phyloP scores from a whole-genome alignment of 805 yeast species.

The Teunomyces stri region DNA sequence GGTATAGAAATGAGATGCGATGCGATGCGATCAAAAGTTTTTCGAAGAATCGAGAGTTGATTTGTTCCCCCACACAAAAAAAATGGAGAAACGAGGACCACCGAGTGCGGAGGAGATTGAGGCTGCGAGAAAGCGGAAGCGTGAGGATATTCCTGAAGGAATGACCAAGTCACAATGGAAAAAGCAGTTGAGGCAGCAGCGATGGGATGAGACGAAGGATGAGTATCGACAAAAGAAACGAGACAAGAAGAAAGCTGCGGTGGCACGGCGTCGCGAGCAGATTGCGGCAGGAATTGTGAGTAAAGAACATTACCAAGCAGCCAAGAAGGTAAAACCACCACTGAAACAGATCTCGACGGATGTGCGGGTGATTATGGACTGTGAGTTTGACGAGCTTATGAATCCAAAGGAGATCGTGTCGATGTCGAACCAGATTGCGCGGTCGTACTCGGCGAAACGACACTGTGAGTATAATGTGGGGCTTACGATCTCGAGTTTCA shows the following conservation, averaged over 20 bases:
- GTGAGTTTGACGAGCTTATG: constrained; percentile 91
- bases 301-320: constrained; percentile 26
- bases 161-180: constrained; percentile 88
- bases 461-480: constrained; percentile 56
- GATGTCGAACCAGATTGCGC: constrained; percentile 73
- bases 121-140: constrained; percentile 8
- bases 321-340: constrained; percentile 33
- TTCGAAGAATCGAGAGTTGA: no score
- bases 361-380: constrained; percentile 69
- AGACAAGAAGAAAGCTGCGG: constrained; percentile 48
- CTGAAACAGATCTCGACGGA: constrained; percentile 48
- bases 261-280: constrained; percentile 23
- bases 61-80: neutral
- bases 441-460: constrained; percentile 78
- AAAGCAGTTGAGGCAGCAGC: constrained; percentile 54
- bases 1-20: neutral
- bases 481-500: constrained; percentile 61
- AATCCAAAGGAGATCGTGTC: constrained; percentile 66
- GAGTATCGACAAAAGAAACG: constrained; percentile 54
- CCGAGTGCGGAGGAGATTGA: constrained; percentile 14
- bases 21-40: constrained; percentile 1
- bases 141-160: constrained; percentile 64
- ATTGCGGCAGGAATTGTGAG: constrained; percentile 17
- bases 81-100: constrained; percentile 6
- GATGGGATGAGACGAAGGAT: constrained; percentile 64